Evolutionary conservation across 495 filamentous ascomycete genomes (phyloP).

Genomic region (Tuber borchii): DNA sequence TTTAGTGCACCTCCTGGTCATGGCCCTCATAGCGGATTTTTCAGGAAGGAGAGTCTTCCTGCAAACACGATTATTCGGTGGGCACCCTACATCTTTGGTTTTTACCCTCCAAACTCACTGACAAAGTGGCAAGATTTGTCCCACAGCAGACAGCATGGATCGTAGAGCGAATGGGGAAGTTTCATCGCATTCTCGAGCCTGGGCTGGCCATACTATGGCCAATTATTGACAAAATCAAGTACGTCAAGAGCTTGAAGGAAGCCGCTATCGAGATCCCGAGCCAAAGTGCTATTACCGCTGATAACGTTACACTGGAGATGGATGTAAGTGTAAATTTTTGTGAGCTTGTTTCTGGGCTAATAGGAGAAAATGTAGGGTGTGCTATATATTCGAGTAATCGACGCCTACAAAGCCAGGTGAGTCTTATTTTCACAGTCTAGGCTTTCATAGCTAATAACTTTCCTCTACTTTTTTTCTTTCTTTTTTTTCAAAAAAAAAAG

Average conservation of each 20-base stretch:
- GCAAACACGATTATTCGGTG: conserved; percentile 84
- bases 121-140: conserved; percentile 58
- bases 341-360: background rate
- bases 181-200: conserved; percentile 82
- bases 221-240: conserved; percentile 90
- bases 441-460: conserved; percentile 29
- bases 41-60: conserved; percentile 60
- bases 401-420: conserved; percentile 80
- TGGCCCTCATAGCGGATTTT: conserved; percentile 45
- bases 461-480: conserved; percentile 4
- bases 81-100: background rate
- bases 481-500: conserved; percentile 45
- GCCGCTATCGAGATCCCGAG: conserved; percentile 90
- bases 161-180: conserved; percentile 97
- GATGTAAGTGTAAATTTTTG: conserved; percentile 47
- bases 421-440: conserved; percentile 49
- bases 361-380: conserved; percentile 53
- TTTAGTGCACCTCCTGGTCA: conserved; percentile 2
- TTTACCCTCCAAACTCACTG: background rate
- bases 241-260: conserved; percentile 96
- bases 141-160: conserved; percentile 99
- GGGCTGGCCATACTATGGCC: conserved; percentile 84
- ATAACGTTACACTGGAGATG: conserved; percentile 94
- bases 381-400: conserved; percentile 88
- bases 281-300: conserved; percentile 94